Base-by-base conservation (phyloP, 2,329 filamentous ascomycete genomes). In the Plectosphaerella sp. region DNA sequence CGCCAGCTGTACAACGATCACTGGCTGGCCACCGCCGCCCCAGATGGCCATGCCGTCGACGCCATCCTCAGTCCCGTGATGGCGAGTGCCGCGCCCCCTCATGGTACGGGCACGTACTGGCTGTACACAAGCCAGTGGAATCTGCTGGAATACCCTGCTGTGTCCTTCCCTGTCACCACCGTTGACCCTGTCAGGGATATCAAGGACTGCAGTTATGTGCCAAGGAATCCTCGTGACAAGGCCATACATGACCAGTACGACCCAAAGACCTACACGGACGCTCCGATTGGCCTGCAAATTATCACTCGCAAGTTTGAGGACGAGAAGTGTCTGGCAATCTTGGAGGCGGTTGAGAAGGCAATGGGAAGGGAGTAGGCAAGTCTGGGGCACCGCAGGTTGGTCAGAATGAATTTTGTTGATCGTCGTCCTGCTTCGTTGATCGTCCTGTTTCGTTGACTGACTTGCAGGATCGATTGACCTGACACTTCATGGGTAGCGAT, bases 261-360 rank as follows among this genome's bases (percentile, higher is more conserved):
- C 47, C 47, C 47, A 25, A 25, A 48, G 47, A 48, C 18, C 18
- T 48, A 48, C 47, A n/a, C n/a, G 20, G 47, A 48, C 36, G 47
- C 47, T 14, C 47, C 47, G 5, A 48, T 48, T 25, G 16, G 18
- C 14, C 47, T 48, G 9, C 47, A 48, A 14, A n/a, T 48, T 10
- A 41, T 48, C 47, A 48, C 47, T 39, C 47, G 47, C 33, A 39
- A 41, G 47, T 48, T 41, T 25, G 35, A 48, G 20, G 47, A 48
- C 35, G 47, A 48, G 16, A 48, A 48, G 36, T 48, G 47, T 14
- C 28, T 33, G 28, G 28, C 28, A 33, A 33, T 33, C 11, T 33
- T 33, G 28, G 28, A 33, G 28, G 28, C 28, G 8, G 28, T 33
- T 33, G 28, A 33, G 28, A 33, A 33, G 8, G 28, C 11, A 33